These are phyloP conservation scores for Umbilicus rupestris DNA, from an alignment of 164 flowering plant genomes.

Conservation along the genomic window DNA sequence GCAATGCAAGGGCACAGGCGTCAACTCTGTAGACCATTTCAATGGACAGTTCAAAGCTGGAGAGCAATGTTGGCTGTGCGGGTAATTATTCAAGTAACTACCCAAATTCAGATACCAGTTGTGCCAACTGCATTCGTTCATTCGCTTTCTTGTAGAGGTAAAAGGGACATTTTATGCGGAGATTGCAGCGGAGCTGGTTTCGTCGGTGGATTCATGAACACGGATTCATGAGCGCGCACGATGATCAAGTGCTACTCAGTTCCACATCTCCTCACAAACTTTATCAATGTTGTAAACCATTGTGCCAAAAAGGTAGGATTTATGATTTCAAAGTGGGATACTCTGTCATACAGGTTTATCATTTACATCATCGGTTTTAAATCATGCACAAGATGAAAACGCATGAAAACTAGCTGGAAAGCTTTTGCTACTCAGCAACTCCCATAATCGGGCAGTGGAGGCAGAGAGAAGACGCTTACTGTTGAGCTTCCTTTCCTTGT, in stretches of 20 bases:
- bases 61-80: conserved; percentile 88
- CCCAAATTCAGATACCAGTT: background rate
- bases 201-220: conserved; percentile 77
- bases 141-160: conserved; percentile 63
- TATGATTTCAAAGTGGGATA: no score
- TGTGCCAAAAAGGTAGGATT: no score
- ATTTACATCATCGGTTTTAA: no score
- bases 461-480: no score
- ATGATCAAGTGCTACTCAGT: conserved; percentile 35
- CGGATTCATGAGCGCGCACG: conserved; percentile 75
- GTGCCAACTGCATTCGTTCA: background rate
- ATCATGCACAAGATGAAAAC: no score
- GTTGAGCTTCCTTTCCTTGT: no score
- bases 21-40: conserved; percentile 78
- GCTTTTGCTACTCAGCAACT: no score
- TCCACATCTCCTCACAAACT: no score
- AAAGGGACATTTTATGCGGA: conserved; percentile 73
- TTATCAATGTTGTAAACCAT: no score
- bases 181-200: conserved; percentile 93
- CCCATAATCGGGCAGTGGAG: no score
- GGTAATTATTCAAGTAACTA: conserved; percentile 27
- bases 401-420: no score
- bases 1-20: conserved; percentile 78
- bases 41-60: conserved; percentile 91
- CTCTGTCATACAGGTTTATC: no score